A percentile compares a stretch with the other conserved stretches of the same genome.
Evolutionary conservation across 1,284 basidiomycete genomes (phyloP).

Genomic region (Apiotrichum gamsii): DNA sequence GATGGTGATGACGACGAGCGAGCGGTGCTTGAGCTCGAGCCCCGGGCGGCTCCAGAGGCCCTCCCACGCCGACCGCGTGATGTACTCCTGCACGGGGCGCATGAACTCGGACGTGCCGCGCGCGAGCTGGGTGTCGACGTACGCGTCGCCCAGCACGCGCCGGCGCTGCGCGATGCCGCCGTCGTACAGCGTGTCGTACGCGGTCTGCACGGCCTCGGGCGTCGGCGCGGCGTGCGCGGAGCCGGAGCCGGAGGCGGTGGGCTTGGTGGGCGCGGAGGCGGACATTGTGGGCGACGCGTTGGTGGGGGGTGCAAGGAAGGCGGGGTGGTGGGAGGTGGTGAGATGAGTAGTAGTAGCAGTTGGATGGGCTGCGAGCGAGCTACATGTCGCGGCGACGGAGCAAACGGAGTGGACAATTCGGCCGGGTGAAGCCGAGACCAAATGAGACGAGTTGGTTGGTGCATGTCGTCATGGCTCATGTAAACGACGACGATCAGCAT

Average conservation of each 20-base stretch:
- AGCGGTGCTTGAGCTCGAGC: slow-evolving; percentile 21
- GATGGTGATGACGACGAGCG: slow-evolving; percentile 19
- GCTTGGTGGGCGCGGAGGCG: background rate
- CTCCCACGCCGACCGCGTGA: slow-evolving; percentile 17
- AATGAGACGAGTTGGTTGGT: no score
- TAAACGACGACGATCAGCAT: no score
- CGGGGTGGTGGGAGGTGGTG: no score
- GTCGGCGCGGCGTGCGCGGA: background rate
- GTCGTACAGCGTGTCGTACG: slow-evolving; percentile 13
- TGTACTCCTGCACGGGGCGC: slow-evolving; percentile 21
- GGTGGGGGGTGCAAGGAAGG: background rate
- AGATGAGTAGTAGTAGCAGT: no score
- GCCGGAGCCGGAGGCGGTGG: background rate
- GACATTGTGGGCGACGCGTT: background rate
- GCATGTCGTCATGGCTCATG: no score
- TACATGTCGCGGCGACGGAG: no score
- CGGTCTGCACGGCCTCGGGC: slow-evolving; percentile 4
- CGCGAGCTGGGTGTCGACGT: slow-evolving; percentile 17
- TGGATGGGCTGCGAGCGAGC: no score
- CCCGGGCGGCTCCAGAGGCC: slow-evolving; percentile 17
- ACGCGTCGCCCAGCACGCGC: slow-evolving; percentile 17
- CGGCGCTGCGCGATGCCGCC: slow-evolving; percentile 19
- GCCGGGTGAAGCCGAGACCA: no score
- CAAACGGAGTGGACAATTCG: no score
- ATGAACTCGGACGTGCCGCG: slow-evolving; percentile 18